Conservation (phyloP, 2,329 filamentous ascomycete species). For the Paracamarosporium sp. region DNA sequence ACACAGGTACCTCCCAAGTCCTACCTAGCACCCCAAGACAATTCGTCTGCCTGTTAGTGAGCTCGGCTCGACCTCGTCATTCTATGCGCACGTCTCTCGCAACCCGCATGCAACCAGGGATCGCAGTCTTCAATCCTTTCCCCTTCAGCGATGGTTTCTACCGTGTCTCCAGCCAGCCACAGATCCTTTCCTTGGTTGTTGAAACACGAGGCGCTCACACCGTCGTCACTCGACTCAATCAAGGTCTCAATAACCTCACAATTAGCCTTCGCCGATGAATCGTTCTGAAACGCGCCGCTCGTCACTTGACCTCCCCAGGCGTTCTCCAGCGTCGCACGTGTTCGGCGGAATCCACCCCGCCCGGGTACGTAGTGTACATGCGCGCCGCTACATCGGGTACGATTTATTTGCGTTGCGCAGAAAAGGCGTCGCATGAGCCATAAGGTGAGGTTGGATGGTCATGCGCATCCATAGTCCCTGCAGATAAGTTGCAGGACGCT, state of each 20-base stretch:
- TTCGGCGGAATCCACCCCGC: not conserved
- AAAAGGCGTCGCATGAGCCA: too few species aligned
- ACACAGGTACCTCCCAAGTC: not conserved
- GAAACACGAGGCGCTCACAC: not conserved
- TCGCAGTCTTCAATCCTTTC: too few species aligned
- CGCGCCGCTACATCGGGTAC: too few species aligned
- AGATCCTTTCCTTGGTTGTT: not conserved
- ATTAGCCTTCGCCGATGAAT: not conserved
- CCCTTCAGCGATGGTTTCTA: not conserved
- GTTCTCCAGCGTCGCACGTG: not conserved
- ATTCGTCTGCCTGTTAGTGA: too few species aligned
- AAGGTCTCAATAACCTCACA: not conserved
- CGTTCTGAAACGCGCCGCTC: not conserved
- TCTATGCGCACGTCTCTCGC: too few species aligned
- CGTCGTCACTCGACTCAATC: too few species aligned
- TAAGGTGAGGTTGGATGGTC: not conserved
- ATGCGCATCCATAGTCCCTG: not conserved
- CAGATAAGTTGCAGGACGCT: slow-evolving; percentile 2
- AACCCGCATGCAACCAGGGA: too few species aligned
- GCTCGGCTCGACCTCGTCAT: too few species aligned
- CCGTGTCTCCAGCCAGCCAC: not conserved
- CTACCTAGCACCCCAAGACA: not conserved
- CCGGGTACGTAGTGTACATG: too few species aligned
- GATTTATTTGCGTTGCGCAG: too few species aligned
- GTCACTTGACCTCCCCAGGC: not conserved